These are phyloP conservation scores for Mortierella sp. DNA, from an alignment of 371 early-diverging fungal species.

Conservation along the genomic window DNA sequence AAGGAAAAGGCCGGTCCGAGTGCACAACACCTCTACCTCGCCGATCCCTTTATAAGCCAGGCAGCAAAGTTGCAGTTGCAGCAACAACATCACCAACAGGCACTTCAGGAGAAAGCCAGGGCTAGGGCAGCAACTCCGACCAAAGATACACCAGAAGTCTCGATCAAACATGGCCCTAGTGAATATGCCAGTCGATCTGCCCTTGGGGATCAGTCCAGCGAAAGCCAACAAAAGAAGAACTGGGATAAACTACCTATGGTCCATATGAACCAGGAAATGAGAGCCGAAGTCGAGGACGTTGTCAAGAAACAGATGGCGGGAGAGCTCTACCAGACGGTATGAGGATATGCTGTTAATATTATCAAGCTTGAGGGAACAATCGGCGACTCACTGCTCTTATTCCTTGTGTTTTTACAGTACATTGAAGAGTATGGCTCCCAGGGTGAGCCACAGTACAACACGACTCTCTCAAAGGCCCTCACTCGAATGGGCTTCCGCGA, in stretches of 20 bases:
- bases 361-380: too few relatives aligned
- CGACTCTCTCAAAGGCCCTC: constrained; percentile 58
- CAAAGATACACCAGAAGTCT: constrained; percentile 17
- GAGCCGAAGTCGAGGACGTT: constrained; percentile 73
- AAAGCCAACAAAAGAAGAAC: constrained; percentile 60
- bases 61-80: constrained; percentile 45
- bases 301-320: constrained; percentile 60
- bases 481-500: constrained; percentile 77
- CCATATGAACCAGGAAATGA: constrained; percentile 72
- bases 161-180: constrained; percentile 21
- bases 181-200: constrained; percentile 45
- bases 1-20: constrained; percentile 59
- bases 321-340: constrained; percentile 54
- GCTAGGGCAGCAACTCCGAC: constrained; percentile 26
- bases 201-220: constrained; percentile 37
- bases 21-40: constrained; percentile 67
- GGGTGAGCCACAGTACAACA: constrained; percentile 56
- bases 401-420: constrained; percentile 55
- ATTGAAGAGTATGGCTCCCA: constrained; percentile 50
- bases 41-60: constrained; percentile 81
- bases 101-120: constrained; percentile 56
- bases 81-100: constrained; percentile 41
- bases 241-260: constrained; percentile 82
- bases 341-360: neutral
- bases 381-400: too few relatives aligned